These are phyloP conservation scores for Auricularia sp. DNA, from an alignment of 768 basidiomycete species.

Conservation along the genomic window DNA sequence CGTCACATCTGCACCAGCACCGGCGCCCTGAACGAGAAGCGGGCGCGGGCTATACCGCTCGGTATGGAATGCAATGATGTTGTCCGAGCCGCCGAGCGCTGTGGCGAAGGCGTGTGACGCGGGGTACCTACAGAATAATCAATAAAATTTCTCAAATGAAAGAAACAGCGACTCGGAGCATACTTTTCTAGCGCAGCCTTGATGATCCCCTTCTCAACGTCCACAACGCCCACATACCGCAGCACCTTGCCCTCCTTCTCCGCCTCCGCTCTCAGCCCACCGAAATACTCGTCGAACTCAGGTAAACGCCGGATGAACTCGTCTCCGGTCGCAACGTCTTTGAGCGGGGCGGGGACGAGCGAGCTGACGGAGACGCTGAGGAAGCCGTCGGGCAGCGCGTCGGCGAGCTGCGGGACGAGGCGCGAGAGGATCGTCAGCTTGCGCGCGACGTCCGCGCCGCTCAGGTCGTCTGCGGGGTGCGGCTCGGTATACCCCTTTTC, in stretches of 20 bases:
- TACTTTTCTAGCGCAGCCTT: slow-evolving; percentile 87
- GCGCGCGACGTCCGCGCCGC: slow-evolving; percentile 92
- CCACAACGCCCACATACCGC: slow-evolving; percentile 90
- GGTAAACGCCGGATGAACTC: slow-evolving; percentile 74
- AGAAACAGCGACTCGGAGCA: slow-evolving; percentile 19
- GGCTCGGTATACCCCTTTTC: slow-evolving; percentile 98
- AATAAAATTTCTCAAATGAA: not conserved
- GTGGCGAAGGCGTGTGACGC: slow-evolving; percentile 89
- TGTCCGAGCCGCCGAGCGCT: slow-evolving; percentile 91
- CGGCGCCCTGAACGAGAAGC: slow-evolving; percentile 89
- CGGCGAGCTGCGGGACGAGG: slow-evolving; percentile 39
- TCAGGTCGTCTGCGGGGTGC: slow-evolving; percentile 93
- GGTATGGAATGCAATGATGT: slow-evolving; percentile 96
- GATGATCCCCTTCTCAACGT: slow-evolving; percentile 59
- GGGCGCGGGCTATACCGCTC: slow-evolving; percentile 82
- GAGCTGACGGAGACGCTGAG: slow-evolving; percentile 72
- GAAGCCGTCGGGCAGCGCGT: slow-evolving; percentile 56
- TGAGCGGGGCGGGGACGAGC: slow-evolving; percentile 71
- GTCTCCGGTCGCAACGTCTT: slow-evolving; percentile 58
- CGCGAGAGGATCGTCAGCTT: slow-evolving; percentile 94
- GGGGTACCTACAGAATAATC: slow-evolving; percentile 54
- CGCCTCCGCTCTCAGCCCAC: slow-evolving; percentile 67
- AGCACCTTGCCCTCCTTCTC: slow-evolving; percentile 73
- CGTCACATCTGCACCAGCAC: slow-evolving; percentile 96
- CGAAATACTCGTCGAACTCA: slow-evolving; percentile 74